Evolutionary conservation across 2,329 filamentous ascomycete species (phyloP).

Genomic region (Arthrobotrys pseudoclavata): DNA sequence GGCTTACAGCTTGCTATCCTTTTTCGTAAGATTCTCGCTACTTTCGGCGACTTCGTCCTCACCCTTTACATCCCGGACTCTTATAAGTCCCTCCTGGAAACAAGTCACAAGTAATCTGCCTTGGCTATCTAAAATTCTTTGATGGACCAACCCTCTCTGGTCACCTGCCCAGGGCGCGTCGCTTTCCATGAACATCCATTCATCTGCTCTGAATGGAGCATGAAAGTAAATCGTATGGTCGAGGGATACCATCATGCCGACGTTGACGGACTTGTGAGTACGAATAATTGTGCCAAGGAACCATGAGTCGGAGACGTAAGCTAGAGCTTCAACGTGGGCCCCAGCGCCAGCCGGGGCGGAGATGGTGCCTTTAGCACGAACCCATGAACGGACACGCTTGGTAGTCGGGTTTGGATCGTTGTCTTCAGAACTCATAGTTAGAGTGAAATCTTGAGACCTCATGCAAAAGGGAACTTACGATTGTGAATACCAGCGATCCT

Average conservation of each 20-base stretch:
- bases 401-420: constrained; percentile 69
- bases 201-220: constrained; percentile 69
- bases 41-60: constrained; percentile 45
- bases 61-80: constrained; percentile 62
- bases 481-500: constrained; percentile 73
- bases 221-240: constrained; percentile 77
- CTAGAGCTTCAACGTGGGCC: constrained; percentile 87
- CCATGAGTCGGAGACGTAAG: constrained; percentile 92
- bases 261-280: constrained; percentile 70
- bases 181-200: constrained; percentile 69
- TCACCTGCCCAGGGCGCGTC: constrained; percentile 84
- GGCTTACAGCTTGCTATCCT: constrained; percentile 46
- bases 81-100: constrained; percentile 76
- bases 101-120: constrained; percentile 82
- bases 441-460: not conserved
- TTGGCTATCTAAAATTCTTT: constrained; percentile 79
- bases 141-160: constrained; percentile 80
- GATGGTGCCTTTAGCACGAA: constrained; percentile 80
- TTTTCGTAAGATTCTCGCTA: constrained; percentile 17
- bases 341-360: constrained; percentile 79
- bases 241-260: constrained; percentile 88
- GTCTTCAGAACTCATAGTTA: constrained; percentile 3
- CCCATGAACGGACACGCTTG: constrained; percentile 80
- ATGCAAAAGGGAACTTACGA: constrained; percentile 64
- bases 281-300: constrained; percentile 91